Evolutionary conservation across 2,329 filamentous ascomycete species (phyloP).

Genomic region (Didymella arachidicola): DNA sequence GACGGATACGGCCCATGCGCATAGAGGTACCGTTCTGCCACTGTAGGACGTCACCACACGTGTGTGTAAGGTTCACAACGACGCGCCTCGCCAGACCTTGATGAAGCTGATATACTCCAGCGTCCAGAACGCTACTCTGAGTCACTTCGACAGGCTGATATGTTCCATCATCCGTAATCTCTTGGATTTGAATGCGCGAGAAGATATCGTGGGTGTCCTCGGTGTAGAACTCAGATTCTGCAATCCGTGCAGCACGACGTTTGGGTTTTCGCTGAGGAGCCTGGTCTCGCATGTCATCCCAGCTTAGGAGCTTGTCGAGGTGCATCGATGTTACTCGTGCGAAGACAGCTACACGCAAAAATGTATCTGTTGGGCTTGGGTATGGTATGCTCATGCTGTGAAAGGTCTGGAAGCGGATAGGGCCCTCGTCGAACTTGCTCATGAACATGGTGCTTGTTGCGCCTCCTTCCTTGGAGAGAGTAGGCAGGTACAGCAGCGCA

Average conservation of each 20-base stretch:
- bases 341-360: constrained; percentile 87
- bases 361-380: constrained; percentile 75
- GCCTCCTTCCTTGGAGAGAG: constrained; percentile 81
- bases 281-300: constrained; percentile 95
- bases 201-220: constrained; percentile 96
- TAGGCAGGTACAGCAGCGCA: constrained; percentile 94
- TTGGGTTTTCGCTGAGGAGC: constrained; percentile 64
- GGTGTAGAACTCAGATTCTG: constrained; percentile 90
- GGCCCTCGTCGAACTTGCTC: constrained; percentile 88
- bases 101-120: constrained; percentile 92
- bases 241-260: constrained; percentile 72
- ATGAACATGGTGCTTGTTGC: constrained; percentile 97
- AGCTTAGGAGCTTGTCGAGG: constrained; percentile 94
- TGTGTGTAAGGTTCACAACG: constrained; percentile 87
- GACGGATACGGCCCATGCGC: constrained; percentile 79
- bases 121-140: constrained; percentile 81
- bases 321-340: constrained; percentile 92
- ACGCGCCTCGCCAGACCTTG: constrained; percentile 92
- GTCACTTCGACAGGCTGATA: constrained; percentile 93
- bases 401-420: constrained; percentile 94
- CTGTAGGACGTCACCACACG: constrained; percentile 83
- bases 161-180: constrained; percentile 88
- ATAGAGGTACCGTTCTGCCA: constrained; percentile 85
- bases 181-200: constrained; percentile 84
- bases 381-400: constrained; percentile 96